These are phyloP conservation scores for Medicago lupulina DNA, from an alignment of 306 rosid species.

Conservation along the genomic window DNA sequence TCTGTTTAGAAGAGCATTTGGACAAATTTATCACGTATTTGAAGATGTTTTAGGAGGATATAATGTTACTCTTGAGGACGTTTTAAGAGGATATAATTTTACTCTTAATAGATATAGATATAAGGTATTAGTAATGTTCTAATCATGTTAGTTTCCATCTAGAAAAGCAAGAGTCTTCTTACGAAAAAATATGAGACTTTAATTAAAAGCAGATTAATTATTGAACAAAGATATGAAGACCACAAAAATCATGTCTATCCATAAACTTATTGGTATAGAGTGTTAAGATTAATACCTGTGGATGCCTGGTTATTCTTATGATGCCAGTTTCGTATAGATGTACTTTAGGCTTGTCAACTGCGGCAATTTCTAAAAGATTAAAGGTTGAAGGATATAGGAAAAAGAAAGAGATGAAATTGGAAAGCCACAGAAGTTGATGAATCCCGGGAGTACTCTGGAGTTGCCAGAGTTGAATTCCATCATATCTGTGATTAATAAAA, in stretches of 20 bases:
- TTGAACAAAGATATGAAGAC: background rate
- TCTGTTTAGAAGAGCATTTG: background rate
- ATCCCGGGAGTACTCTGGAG: slow-evolving; percentile 69
- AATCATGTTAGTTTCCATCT: slow-evolving; percentile 31
- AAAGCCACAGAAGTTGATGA: slow-evolving; percentile 84
- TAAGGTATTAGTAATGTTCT: slow-evolving; percentile 6
- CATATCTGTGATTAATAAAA: slow-evolving; percentile 93
- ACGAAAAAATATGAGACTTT: background rate
- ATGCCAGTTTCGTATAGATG: slow-evolving; percentile 98
- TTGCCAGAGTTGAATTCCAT: slow-evolving; percentile 93
- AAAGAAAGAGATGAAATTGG: slow-evolving; percentile 79
- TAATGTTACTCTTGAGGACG: slow-evolving; percentile 5
- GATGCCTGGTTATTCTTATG: slow-evolving; percentile 95
- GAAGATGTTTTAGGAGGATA: slow-evolving; percentile 5
- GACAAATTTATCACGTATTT: slow-evolving; percentile 14
- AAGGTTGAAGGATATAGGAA: slow-evolving; percentile 94
- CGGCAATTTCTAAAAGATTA: slow-evolving; percentile 93
- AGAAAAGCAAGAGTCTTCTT: background rate
- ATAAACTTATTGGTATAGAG: slow-evolving; percentile 22
- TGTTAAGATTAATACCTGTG: slow-evolving; percentile 63
- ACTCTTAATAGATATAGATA: background rate
- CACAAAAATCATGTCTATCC: background rate
- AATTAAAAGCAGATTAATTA: background rate
- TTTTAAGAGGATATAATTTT: background rate
- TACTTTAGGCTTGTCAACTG: slow-evolving; percentile 96